A percentile compares a stretch with the other conserved stretches of the same genome.
phyloP scores from a whole-genome alignment of 1,284 basidiomycete species.

The Afroboletus lepidellus region DNA sequence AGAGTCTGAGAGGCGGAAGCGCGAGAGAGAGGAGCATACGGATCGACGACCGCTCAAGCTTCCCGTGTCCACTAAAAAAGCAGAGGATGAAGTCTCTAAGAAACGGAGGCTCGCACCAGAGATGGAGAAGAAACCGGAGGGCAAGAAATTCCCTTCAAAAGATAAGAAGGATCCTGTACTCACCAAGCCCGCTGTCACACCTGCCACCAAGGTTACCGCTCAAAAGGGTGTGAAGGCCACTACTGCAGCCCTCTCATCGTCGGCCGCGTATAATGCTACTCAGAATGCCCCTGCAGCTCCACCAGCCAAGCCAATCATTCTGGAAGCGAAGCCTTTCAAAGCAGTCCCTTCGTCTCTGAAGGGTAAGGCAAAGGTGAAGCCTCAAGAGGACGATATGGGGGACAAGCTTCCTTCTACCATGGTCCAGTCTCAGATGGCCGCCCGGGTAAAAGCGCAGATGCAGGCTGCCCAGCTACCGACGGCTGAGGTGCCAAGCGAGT shows the following conservation, averaged over 20 bases:
- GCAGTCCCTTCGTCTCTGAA: slow-evolving; percentile 36
- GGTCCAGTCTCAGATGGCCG: slow-evolving; percentile 68
- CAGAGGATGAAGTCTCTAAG: slow-evolving; percentile 66
- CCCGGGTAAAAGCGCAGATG: slow-evolving; percentile 62
- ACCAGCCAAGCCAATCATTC: slow-evolving; percentile 26
- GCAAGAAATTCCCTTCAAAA: slow-evolving; percentile 54
- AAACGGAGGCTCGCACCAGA: slow-evolving; percentile 62
- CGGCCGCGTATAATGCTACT: slow-evolving; percentile 34
- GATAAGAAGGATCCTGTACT: slow-evolving; percentile 39
- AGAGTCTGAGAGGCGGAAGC: slow-evolving; percentile 67
- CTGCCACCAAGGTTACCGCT: slow-evolving; percentile 32
- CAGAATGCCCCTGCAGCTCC: slow-evolving; percentile 24
- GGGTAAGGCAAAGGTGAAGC: slow-evolving; percentile 48
- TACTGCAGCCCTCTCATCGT: slow-evolving; percentile 31
- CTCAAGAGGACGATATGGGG: slow-evolving; percentile 47
- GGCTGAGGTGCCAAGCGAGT: slow-evolving; percentile 66
- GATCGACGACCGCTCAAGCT: slow-evolving; percentile 57
- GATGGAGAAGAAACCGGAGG: slow-evolving; percentile 54
- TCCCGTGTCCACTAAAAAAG: slow-evolving; percentile 51
- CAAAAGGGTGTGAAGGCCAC: slow-evolving; percentile 24
- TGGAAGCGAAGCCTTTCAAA: slow-evolving; percentile 39
- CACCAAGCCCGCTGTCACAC: slow-evolving; percentile 37
- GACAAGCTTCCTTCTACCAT: slow-evolving; percentile 55
- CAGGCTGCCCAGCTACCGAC: slow-evolving; percentile 53
- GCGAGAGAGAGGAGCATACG: slow-evolving; percentile 71